These are phyloP conservation scores for Acacia crassicarpa DNA, from an alignment of 306 rosid genomes.

Conservation along the genomic window DNA sequence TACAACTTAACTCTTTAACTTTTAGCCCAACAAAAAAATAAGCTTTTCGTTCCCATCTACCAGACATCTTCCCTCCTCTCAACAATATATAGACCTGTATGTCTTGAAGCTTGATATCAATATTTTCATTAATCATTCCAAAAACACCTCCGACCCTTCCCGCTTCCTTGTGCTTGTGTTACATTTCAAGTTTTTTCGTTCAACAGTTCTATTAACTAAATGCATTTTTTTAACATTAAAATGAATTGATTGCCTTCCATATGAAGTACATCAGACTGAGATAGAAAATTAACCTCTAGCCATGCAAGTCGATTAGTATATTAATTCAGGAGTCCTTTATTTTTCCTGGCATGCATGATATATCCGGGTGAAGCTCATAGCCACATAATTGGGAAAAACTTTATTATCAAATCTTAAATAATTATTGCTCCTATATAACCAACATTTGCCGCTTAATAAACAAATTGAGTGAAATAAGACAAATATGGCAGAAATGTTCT, in stretches of 20 bases:
- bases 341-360: background rate
- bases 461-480: background rate
- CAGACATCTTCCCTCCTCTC: background rate
- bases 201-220: too few species aligned
- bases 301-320: background rate
- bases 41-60: background rate
- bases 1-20: too few species aligned
- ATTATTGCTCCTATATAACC: background rate
- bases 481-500: conserved; percentile 2
- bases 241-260: background rate
- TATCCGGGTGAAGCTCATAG: background rate
- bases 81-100: background rate
- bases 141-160: background rate
- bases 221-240: too few species aligned
- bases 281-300: background rate
- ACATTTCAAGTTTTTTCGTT: too few species aligned
- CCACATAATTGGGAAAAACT: background rate
- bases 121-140: background rate
- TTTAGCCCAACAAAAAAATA: too few species aligned
- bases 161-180: background rate
- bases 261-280: background rate
- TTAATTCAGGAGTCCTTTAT: background rate
- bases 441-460: background rate
- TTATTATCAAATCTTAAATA: background rate
- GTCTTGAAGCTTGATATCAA: background rate